phyloP scores from a whole-genome alignment of 1,284 basidiomycete genomes.

The Nidula niveotomentosa region DNA sequence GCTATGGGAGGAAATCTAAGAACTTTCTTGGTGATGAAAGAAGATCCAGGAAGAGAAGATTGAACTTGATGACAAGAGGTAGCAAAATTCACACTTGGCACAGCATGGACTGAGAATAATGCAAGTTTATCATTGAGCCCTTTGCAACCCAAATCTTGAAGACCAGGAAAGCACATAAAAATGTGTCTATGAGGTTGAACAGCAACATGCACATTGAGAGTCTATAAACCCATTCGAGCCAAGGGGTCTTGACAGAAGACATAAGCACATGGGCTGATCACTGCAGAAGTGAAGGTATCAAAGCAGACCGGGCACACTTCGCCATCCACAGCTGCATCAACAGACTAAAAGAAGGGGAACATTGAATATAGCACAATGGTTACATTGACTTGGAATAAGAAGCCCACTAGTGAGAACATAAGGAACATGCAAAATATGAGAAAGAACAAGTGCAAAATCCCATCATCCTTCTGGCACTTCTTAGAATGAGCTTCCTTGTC shows the following conservation, averaged over 20 bases:
- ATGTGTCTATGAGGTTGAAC: too few species aligned
- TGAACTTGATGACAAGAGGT: too few species aligned
- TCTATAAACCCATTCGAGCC: too few species aligned
- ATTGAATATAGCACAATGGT: conserved; percentile 7
- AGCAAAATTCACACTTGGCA: too few species aligned
- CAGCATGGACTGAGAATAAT: too few species aligned
- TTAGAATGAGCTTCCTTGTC: conserved; percentile 22
- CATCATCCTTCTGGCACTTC: conserved; percentile 17
- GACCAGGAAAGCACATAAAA: too few species aligned
- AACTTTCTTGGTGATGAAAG: too few species aligned
- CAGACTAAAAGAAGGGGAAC: conserved; percentile 29
- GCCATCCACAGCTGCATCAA: conserved; percentile 42
- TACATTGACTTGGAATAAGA: conserved; percentile 49
- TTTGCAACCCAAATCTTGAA: too few species aligned
- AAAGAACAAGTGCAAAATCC: neutral
- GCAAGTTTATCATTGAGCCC: too few species aligned
- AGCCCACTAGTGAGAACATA: conserved; percentile 28
- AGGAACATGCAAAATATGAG: neutral
- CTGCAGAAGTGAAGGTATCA: conserved; percentile 43
- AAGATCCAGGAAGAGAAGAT: too few species aligned
- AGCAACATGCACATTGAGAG: too few species aligned
- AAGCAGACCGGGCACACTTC: conserved; percentile 58
- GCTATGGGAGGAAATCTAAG: too few species aligned
- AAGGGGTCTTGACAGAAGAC: conserved; percentile 44
- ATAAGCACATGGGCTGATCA: conserved; percentile 49